phyloP scores from a whole-genome alignment of 1,284 basidiomycete genomes.

The Microbotryum intermedium region DNA sequence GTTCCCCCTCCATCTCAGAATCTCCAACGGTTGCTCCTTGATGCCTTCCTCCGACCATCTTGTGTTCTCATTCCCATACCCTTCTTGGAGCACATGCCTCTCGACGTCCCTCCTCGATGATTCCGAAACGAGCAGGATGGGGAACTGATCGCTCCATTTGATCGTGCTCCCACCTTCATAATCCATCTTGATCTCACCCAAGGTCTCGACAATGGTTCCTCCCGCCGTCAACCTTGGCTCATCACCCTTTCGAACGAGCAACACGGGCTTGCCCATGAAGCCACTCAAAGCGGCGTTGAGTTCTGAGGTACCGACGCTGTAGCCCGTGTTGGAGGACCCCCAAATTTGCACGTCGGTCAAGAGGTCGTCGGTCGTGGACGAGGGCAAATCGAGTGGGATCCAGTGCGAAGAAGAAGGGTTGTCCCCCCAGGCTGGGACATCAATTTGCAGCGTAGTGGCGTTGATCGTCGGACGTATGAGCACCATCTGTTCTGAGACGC shows the following conservation, averaged over 20 bases:
- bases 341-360: conserved; percentile 15
- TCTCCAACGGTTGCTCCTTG: conserved; percentile 2
- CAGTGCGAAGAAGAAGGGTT: neutral
- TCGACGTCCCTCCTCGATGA: neutral
- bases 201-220: neutral
- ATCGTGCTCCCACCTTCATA: neutral
- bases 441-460: conserved; percentile 8
- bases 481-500: conserved; percentile 4
- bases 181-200: neutral
- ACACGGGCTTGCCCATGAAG: conserved; percentile 13
- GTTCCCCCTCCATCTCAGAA: conserved; percentile 13
- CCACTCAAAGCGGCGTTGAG: conserved; percentile 10
- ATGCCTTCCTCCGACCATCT: neutral
- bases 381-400: conserved; percentile 16
- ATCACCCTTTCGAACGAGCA: conserved; percentile 14
- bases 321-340: conserved; percentile 7
- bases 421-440: neutral
- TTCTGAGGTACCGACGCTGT: conserved; percentile 6
- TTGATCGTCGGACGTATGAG: conserved; percentile 17
- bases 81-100: neutral
- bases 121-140: neutral
- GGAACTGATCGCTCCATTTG: neutral
- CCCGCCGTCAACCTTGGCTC: neutral
- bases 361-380: conserved; percentile 3
- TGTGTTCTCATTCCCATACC: neutral